These are phyloP conservation scores for Juncus effusus DNA, from an alignment of 176 grass and related monocot genomes.

Conservation along the genomic window DNA sequence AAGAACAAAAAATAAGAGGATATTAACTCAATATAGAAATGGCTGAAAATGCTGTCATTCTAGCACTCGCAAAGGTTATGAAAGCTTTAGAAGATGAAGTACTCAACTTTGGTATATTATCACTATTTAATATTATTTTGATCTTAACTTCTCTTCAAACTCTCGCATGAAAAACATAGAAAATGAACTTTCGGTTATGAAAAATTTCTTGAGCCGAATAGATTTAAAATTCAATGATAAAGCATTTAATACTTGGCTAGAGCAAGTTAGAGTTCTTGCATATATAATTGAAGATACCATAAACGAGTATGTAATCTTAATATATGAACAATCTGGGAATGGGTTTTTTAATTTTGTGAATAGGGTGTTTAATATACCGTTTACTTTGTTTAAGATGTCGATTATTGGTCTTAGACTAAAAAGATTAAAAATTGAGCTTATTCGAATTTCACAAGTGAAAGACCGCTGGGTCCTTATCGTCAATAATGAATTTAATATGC, in stretches of 20 bases:
- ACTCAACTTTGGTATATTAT: too few relatives aligned
- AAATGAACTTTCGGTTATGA: slow-evolving; percentile 30
- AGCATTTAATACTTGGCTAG: slow-evolving; percentile 32
- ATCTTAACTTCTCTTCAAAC: too few relatives aligned
- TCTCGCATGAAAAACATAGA: slow-evolving; percentile 24
- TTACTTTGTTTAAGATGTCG: slow-evolving; percentile 8
- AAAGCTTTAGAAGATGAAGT: too few relatives aligned
- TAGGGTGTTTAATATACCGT: slow-evolving; percentile 17
- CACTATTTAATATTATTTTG: too few relatives aligned
- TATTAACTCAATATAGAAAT: neutral
- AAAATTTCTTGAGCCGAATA: slow-evolving; percentile 22
- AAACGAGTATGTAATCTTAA: slow-evolving; percentile 25
- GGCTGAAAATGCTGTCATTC: too few relatives aligned
- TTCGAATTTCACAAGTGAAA: slow-evolving; percentile 7
- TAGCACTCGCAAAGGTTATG: too few relatives aligned
- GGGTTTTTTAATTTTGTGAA: slow-evolving; percentile 4
- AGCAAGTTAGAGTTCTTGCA: slow-evolving; percentile 23
- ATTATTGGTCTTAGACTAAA: slow-evolving; percentile 1
- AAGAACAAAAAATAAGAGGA: too few relatives aligned
- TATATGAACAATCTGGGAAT: neutral
- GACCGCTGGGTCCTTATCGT: slow-evolving; percentile 13
- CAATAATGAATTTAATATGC: neutral
- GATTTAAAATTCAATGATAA: neutral
- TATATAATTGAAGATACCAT: slow-evolving; percentile 35
- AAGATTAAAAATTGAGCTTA: slow-evolving; percentile 9